Conservation (phyloP, 192 early-diverging fungal species). For the Diversispora epigaea region DNA sequence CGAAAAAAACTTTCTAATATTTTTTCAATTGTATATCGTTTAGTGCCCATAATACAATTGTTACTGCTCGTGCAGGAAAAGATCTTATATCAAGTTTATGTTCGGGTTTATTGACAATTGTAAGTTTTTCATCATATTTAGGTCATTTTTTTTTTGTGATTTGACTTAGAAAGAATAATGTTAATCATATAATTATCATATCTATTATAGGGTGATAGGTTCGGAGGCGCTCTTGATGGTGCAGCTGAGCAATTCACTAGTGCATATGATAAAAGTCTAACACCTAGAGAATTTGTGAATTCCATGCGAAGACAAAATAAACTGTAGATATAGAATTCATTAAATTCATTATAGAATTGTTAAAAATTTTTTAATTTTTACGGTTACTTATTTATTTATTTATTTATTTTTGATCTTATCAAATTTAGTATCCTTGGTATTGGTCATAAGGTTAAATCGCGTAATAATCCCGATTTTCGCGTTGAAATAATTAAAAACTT, state of each 20-base stretch:
- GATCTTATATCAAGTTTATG: conserved; percentile 95
- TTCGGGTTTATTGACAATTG: conserved; percentile 91
- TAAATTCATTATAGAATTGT: background rate
- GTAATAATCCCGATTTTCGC: conserved; percentile 97
- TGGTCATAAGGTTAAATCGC: conserved; percentile 99
- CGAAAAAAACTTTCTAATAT: background rate
- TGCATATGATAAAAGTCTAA: conserved; percentile 91
- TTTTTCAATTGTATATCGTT: conserved; percentile 52
- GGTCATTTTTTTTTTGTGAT: background rate
- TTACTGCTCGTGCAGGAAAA: conserved; percentile 95
- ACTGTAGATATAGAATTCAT: conserved; percentile 44
- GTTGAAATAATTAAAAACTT: conserved; percentile 95
- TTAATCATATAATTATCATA: background rate
- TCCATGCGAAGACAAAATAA: conserved; percentile 95
- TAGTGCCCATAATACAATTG: conserved; percentile 85
- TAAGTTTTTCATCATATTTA: background rate
- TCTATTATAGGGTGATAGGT: conserved; percentile 73
- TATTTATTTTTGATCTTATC: no score
- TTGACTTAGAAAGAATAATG: background rate
- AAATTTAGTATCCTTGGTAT: conserved; percentile 80
- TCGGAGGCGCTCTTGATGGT: conserved; percentile 96
- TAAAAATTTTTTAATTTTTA: no score
- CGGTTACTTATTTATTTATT: no score
- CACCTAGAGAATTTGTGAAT: conserved; percentile 92
- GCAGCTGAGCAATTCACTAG: conserved; percentile 88